These are phyloP conservation scores for Funneliformis geosporum DNA, from an alignment of 192 early-diverging fungal genomes.

Conservation along the genomic window DNA sequence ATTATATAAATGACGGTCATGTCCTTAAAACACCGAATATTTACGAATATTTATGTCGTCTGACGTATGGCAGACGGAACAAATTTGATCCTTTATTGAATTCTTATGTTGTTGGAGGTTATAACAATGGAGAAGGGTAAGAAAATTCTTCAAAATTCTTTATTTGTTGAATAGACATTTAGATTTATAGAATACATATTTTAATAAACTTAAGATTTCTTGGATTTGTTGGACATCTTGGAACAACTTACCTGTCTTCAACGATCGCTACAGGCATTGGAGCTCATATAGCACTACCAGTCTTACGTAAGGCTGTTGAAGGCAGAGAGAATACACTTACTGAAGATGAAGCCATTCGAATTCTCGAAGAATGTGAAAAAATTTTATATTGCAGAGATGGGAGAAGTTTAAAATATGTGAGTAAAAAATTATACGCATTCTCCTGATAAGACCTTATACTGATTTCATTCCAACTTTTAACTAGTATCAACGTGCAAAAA, in stretches of 20 bases:
- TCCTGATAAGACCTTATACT: conserved; percentile 20
- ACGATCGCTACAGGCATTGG: conserved; percentile 97
- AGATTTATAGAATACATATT: neutral
- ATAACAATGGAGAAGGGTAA: conserved; percentile 73
- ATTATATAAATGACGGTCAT: conserved; percentile 88
- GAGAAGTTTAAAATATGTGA: conserved; percentile 86
- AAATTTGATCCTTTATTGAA: conserved; percentile 97
- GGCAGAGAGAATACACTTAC: conserved; percentile 81
- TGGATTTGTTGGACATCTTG: conserved; percentile 90
- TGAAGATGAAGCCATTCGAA: conserved; percentile 84
- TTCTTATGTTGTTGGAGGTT: conserved; percentile 86
- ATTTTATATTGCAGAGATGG: conserved; percentile 96
- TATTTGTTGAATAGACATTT: neutral
- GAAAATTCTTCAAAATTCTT: neutral
- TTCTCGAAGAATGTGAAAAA: conserved; percentile 87
- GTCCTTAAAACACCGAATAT: conserved; percentile 81
- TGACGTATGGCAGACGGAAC: conserved; percentile 90
- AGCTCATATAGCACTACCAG: conserved; percentile 84
- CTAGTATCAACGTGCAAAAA: conserved; percentile 89
- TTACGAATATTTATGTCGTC: conserved; percentile 84
- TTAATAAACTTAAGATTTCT: conserved; percentile 58
- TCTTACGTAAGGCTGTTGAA: conserved; percentile 90
- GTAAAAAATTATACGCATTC: neutral
- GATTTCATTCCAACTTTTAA: neutral
- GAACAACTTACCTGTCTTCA: conserved; percentile 88